These are phyloP conservation scores for Rhynchospora pubera DNA, from an alignment of 176 grass and related monocot genomes.

Conservation along the genomic window DNA sequence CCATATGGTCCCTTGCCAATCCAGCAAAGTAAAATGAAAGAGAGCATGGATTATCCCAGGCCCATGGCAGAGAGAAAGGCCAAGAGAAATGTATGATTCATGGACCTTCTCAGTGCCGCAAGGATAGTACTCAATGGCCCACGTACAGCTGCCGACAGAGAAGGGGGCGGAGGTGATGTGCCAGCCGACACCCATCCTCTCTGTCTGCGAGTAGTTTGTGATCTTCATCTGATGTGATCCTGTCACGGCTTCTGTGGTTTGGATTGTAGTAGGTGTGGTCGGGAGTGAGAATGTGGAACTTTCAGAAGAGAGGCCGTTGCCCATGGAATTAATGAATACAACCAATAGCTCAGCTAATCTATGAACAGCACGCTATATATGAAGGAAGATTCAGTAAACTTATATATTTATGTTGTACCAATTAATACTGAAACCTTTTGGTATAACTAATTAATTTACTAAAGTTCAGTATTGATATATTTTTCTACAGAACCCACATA, in stretches of 20 bases:
- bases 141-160: constrained; percentile 42
- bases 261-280: not conserved
- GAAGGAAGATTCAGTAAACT: too few species aligned
- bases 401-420: too few species aligned
- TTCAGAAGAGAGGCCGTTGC: not conserved
- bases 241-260: constrained; percentile 50
- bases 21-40: constrained; percentile 65
- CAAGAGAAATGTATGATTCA: constrained; percentile 52
- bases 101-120: constrained; percentile 63
- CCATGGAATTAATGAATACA: not conserved
- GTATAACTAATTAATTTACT: too few species aligned
- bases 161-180: constrained; percentile 66
- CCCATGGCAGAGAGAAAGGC: constrained; percentile 62
- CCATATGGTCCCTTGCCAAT: constrained; percentile 23
- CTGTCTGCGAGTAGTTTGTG: constrained; percentile 58
- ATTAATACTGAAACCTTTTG: too few species aligned
- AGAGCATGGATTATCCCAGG: constrained; percentile 53
- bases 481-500: too few species aligned
- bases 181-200: constrained; percentile 59
- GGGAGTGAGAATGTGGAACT: not conserved
- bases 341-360: too few species aligned
- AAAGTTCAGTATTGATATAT: too few species aligned
- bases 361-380: too few species aligned
- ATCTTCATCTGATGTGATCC: constrained; percentile 66
- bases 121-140: constrained; percentile 82